Percentiles rank a stretch among this genome's conserved stretches.
Evolutionary conservation across 2,329 filamentous ascomycete genomes (phyloP).

Genomic region (Colletotrichum phormii): DNA sequence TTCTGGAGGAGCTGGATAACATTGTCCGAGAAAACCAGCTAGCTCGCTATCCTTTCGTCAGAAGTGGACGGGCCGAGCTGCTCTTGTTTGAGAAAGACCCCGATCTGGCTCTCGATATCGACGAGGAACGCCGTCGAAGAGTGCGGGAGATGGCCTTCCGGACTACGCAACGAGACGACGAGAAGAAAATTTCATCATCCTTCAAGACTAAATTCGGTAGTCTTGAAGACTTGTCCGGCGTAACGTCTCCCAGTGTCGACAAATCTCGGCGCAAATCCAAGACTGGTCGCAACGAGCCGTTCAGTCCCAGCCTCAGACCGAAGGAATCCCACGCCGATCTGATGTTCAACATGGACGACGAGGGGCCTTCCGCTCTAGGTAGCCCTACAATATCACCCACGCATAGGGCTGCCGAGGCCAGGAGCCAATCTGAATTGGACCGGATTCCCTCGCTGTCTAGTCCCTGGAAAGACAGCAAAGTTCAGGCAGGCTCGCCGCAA

Average conservation of each 20-base stretch:
- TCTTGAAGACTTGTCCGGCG: constrained; percentile 69
- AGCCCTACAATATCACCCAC: constrained; percentile 42
- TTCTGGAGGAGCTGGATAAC: constrained; percentile 83
- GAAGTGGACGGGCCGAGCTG: constrained; percentile 78
- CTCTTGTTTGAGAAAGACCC: constrained; percentile 74
- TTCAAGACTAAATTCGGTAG: constrained; percentile 71
- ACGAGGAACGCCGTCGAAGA: constrained; percentile 75
- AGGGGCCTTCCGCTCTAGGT: constrained; percentile 54
- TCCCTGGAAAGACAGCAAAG: constrained; percentile 52
- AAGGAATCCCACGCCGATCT: constrained; percentile 79
- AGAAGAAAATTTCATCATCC: constrained; percentile 70
- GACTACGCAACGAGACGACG: constrained; percentile 71
- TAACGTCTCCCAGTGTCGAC: constrained; percentile 55
- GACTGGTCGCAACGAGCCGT: constrained; percentile 62
- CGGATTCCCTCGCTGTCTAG: constrained; percentile 45
- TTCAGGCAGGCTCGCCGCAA: constrained; percentile 28
- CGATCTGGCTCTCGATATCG: constrained; percentile 71
- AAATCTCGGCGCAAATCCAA: constrained; percentile 60
- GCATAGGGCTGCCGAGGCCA: constrained; percentile 17
- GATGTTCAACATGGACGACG: constrained; percentile 96
- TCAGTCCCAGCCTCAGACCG: constrained; percentile 75
- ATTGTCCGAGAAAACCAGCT: constrained; percentile 87
- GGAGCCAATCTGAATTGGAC: constrained; percentile 8
- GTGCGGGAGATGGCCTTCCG: constrained; percentile 83
- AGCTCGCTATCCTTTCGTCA: constrained; percentile 79